A percentile compares a stretch with the other conserved stretches of the same genome.
These are phyloP conservation scores for Mucuna pruriens DNA, from an alignment of 306 rosid genomes.

Conservation along the genomic window DNA sequence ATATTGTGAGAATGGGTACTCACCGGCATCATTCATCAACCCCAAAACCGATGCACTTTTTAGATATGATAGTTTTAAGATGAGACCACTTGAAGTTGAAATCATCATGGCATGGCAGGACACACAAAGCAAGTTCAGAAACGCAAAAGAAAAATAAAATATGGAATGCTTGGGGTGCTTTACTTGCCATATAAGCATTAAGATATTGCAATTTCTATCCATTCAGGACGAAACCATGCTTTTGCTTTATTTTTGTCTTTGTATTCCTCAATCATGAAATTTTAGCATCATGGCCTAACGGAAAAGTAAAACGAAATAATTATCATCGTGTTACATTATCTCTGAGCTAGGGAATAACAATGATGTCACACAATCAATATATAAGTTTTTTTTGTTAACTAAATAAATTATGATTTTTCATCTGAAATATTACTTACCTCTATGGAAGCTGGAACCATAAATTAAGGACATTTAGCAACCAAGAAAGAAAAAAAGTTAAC, in stretches of 20 bases:
- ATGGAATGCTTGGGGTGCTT: background rate
- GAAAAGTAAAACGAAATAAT: background rate
- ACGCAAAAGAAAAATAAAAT: background rate
- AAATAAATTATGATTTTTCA: too few species aligned
- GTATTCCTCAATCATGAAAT: constrained; percentile 9
- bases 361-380: too few species aligned
- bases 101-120: background rate
- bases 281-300: background rate
- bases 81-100: constrained; percentile 14
- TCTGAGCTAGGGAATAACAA: background rate
- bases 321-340: background rate
- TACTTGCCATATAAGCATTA: constrained; percentile 3
- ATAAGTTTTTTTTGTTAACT: too few species aligned
- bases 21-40: background rate
- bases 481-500: too few species aligned
- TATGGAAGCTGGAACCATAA: too few species aligned
- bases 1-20: background rate
- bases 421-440: too few species aligned
- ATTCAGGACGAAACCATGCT: background rate
- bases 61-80: background rate
- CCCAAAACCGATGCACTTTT: background rate
- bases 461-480: too few species aligned
- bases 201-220: background rate
- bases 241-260: background rate
- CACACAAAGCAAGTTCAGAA: constrained; percentile 9